phyloP scores from a whole-genome alignment of 441 rosid genomes.

The Capsella rubella region DNA sequence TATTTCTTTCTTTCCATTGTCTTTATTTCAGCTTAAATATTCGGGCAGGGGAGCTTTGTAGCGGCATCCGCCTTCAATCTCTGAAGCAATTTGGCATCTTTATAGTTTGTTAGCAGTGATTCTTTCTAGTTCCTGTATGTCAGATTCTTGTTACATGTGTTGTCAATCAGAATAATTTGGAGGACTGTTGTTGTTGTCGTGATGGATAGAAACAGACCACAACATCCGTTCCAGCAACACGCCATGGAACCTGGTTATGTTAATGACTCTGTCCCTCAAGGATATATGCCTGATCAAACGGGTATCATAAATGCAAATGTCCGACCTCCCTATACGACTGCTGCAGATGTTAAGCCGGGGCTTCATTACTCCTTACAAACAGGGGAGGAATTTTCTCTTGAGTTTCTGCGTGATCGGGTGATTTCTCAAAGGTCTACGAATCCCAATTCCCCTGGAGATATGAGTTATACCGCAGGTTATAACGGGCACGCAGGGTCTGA shows the following conservation, averaged over 20 bases:
- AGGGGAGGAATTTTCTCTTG: constrained; percentile 94
- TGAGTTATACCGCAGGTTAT: constrained; percentile 11
- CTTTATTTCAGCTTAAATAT: constrained; percentile 28
- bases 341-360: constrained; percentile 71
- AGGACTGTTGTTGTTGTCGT: constrained; percentile 36
- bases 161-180: constrained; percentile 26
- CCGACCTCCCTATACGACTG: constrained; percentile 56
- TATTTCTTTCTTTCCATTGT: neutral
- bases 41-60: constrained; percentile 33
- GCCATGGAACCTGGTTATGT: constrained; percentile 59
- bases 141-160: constrained; percentile 30
- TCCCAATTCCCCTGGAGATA: constrained; percentile 56
- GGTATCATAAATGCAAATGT: constrained; percentile 48
- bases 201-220: constrained; percentile 64
- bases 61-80: constrained; percentile 23
- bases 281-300: constrained; percentile 51
- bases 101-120: neutral
- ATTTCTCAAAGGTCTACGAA: constrained; percentile 59
- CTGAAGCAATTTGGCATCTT: constrained; percentile 39
- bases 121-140: constrained; percentile 33
- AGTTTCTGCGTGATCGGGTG: constrained; percentile 88
- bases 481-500: constrained; percentile 29
- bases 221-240: constrained; percentile 54
- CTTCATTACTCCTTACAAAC: constrained; percentile 86
- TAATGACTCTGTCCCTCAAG: constrained; percentile 61